Evolutionary conservation across 2,329 filamentous ascomycete genomes (phyloP), one percentile per base, ranked within the genome.

Genomic region (Diplodia mutila): DNA sequence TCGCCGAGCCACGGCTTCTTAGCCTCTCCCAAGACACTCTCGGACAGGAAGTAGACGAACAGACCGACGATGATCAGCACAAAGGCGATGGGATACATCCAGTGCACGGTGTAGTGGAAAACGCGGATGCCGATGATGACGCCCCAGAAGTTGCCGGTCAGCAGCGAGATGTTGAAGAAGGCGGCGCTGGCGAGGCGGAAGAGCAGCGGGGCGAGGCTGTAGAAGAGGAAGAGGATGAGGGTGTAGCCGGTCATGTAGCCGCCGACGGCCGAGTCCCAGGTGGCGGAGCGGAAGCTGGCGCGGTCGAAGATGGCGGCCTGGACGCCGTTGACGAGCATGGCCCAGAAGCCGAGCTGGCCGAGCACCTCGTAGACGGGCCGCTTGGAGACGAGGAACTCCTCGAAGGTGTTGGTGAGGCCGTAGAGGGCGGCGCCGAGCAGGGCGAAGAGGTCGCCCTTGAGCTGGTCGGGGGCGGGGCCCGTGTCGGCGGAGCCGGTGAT

Each of bases 61-160:
- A 97, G 87, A 0, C 95, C 94, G 32, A 94, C 65, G 72, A 99
- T 89, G 78, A 99, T 98, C 72, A 94, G 85, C 11, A 97, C 92
- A 78, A 99, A 99, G 14, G 95, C 94, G 76, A 97, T 91, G 5
- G 95, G 94, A 80, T 99, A 99, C 81, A 97, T 85, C 85, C 88
- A 97, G 81, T 97, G 91, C 68, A 99, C 88, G 49, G 80, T 80
- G 73, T 91, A 87, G 53, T 90, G 88, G 75, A 99, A 97, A 59
- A 98, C 91, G 76, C 90, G 86, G 72, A 96, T 88, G 61, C 95
- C 95, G 73, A 99, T 94, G 72, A 96, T 91, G 70, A 97, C 91
- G 71, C 93, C 94, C 95, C 95, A 99, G 82, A 98, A 98, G 81
- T 97, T 97, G 73, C 90, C 92, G 2, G 95, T 98, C 69, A 99